Conservation (phyloP, 2,329 filamentous ascomycete species). For the Mycosphaerella sp. region DNA sequence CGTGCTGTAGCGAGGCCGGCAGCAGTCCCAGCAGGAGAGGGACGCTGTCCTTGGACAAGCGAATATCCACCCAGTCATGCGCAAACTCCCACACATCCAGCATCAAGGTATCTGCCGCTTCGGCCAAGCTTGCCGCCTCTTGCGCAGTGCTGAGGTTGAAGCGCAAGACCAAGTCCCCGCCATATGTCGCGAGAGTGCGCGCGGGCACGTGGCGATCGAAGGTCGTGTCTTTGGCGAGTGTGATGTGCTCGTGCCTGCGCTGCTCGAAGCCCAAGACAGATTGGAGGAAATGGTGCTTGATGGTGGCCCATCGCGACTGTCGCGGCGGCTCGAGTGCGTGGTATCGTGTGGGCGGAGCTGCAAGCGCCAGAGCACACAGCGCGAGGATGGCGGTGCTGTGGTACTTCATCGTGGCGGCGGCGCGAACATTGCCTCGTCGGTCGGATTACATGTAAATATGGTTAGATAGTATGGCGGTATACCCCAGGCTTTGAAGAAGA, state of each 20-base stretch:
- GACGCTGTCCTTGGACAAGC: conserved; percentile 68
- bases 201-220: conserved; percentile 15
- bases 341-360: conserved; percentile 13
- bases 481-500: no score
- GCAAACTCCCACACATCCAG: conserved; percentile 89
- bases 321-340: conserved; percentile 1
- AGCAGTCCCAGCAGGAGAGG: conserved; percentile 72
- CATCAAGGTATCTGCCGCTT: conserved; percentile 67
- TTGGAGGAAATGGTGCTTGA: conserved; percentile 13
- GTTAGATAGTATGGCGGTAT: background rate
- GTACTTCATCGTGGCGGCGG: conserved; percentile 10
- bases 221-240: background rate
- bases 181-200: conserved; percentile 48
- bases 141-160: conserved; percentile 68
- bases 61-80: conserved; percentile 75
- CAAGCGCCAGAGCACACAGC: conserved; percentile 13
- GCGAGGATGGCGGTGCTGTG: conserved; percentile 11
- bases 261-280: conserved; percentile 13
- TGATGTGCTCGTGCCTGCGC: conserved; percentile 1
- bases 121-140: conserved; percentile 64
- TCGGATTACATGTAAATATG: background rate
- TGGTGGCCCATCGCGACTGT: conserved; percentile 16
- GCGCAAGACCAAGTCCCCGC: conserved; percentile 77
- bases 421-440: background rate
- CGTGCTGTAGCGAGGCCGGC: conserved; percentile 62